Conservation (phyloP, 169 alveolate species). For the Plasmodium reichenowi region DNA sequence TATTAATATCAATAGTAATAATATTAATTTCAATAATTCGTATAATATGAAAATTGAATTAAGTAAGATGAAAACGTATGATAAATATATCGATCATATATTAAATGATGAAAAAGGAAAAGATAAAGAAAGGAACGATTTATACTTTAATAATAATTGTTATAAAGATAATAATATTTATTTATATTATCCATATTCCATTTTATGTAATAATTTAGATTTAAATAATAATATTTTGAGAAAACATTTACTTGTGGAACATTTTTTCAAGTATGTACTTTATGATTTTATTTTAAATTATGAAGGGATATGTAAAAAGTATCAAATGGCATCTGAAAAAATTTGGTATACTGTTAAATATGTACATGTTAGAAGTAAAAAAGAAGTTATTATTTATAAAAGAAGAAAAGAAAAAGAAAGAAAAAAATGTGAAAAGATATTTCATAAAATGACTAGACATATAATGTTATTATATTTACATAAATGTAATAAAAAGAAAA, state of each 20-base stretch:
- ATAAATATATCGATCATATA: constrained; percentile 17
- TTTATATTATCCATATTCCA: constrained; percentile 60
- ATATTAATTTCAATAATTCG: neutral
- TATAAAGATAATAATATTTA: constrained; percentile 36
- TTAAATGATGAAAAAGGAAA: constrained; percentile 1
- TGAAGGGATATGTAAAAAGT: constrained; percentile 30
- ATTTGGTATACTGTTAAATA: constrained; percentile 39
- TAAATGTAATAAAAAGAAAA: constrained; percentile 25
- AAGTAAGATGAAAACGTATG: constrained; percentile 19
- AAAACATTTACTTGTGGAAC: constrained; percentile 63
- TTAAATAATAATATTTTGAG: constrained; percentile 46
- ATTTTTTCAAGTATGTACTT: constrained; percentile 47
- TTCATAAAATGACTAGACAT: constrained; percentile 45
- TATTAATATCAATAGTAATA: neutral
- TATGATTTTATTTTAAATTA: constrained; percentile 69
- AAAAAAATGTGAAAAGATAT: constrained; percentile 56
- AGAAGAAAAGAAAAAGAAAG: constrained; percentile 20
- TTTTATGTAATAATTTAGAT: constrained; percentile 53
- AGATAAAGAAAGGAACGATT: neutral
- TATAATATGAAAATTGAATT: neutral
- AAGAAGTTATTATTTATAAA: constrained; percentile 8
- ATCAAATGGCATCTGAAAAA: constrained; percentile 1
- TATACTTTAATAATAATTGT: neutral
- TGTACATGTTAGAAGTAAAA: constrained; percentile 23
- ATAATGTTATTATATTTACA: constrained; percentile 19